Conservation (phyloP, 331 rosid genomes). For the Cucumis variabilis region DNA sequence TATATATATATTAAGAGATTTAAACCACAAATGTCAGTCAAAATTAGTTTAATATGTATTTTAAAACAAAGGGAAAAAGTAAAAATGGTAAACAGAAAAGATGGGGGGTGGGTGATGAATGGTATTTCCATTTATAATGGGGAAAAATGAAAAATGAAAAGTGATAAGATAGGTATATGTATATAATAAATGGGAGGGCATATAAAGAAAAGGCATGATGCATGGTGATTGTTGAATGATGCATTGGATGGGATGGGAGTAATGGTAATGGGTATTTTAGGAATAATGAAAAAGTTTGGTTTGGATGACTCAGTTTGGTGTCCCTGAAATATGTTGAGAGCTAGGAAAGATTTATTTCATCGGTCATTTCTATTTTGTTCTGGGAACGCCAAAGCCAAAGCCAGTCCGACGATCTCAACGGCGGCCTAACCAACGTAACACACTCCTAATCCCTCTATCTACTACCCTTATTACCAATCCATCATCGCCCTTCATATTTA, state of each 20-base stretch:
- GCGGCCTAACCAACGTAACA: neutral
- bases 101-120: neutral
- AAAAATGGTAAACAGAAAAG: neutral
- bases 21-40: too few relatives aligned
- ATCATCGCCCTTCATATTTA: neutral
- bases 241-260: neutral
- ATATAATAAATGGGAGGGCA: neutral
- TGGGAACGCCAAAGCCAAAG: slow-evolving; percentile 62
- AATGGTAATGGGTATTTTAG: slow-evolving; percentile 50
- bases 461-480: neutral
- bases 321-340: slow-evolving; percentile 31
- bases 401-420: slow-evolving; percentile 69
- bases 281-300: slow-evolving; percentile 46
- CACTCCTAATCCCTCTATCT: neutral
- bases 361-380: slow-evolving; percentile 29
- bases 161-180: neutral
- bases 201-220: slow-evolving; percentile 4
- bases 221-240: slow-evolving; percentile 1
- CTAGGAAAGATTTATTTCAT: neutral
- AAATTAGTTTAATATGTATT: too few relatives aligned
- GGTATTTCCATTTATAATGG: neutral
- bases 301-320: slow-evolving; percentile 39
- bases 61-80: neutral
- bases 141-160: neutral
- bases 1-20: too few relatives aligned